phyloP scores from a whole-genome alignment of 306 rosid species.

The Crotalaria pallida region DNA sequence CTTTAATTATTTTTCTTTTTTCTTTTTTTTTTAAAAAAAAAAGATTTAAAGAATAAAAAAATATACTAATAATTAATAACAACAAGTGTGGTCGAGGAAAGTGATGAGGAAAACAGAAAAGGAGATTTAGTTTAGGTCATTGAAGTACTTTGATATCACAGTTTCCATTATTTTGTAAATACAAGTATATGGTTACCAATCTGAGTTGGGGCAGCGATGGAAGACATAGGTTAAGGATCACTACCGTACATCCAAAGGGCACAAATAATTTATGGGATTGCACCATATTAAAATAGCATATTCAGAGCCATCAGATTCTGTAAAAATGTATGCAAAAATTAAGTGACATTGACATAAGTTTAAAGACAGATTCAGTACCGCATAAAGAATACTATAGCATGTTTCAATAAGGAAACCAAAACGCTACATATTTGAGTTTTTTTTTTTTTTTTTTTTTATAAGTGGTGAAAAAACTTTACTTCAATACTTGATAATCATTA shows the following conservation, averaged over 20 bases:
- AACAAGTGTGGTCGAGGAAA: constrained; percentile 7
- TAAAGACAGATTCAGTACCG: neutral
- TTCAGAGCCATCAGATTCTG: neutral
- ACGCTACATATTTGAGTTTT: no score
- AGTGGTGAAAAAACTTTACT: no score
- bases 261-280: constrained; percentile 8
- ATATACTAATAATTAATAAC: no score
- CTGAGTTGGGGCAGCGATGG: constrained; percentile 23
- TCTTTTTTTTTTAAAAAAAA: no score
- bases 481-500: no score
- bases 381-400: neutral
- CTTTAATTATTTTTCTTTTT: no score
- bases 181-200: constrained; percentile 23
- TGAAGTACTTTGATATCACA: constrained; percentile 21
- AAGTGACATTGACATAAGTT: neutral
- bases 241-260: neutral
- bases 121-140: constrained; percentile 23
- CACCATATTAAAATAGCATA: neutral
- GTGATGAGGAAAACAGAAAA: constrained; percentile 23
- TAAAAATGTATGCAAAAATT: neutral
- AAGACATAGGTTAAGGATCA: neutral
- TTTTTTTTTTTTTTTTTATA: no score
- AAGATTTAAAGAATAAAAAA: no score
- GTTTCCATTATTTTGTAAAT: constrained; percentile 27
- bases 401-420: neutral